A percentile compares a stretch with the other conserved stretches of the same genome.
These are phyloP conservation scores for Scheffersomyces ergatensis DNA, from an alignment of 805 yeast species.

Conservation along the genomic window DNA sequence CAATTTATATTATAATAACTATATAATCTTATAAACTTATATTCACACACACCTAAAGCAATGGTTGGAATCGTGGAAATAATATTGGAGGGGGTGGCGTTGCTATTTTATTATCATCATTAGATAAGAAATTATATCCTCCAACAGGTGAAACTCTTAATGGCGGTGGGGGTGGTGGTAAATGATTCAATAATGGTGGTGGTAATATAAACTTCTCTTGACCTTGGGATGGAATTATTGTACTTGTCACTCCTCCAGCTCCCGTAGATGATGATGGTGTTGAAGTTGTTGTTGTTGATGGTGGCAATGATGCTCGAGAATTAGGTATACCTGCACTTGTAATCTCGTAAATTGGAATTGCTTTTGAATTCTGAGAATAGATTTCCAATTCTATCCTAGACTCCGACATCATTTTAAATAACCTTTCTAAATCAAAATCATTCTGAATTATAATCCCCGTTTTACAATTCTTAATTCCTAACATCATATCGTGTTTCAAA, in stretches of 20 bases:
- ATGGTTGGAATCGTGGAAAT: constrained; percentile 32
- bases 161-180: constrained; percentile 11
- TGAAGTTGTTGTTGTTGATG: constrained; percentile 6
- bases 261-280: background rate
- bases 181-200: constrained; percentile 21
- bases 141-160: background rate
- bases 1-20: too few species aligned
- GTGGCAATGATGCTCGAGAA: too few species aligned
- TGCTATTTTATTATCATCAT: constrained; percentile 1
- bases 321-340: constrained; percentile 17
- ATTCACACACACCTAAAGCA: constrained; percentile 16
- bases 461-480: constrained; percentile 25
- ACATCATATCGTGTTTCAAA: constrained; percentile 8
- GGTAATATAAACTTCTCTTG: constrained; percentile 30
- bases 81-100: constrained; percentile 26
- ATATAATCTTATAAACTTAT: too few species aligned
- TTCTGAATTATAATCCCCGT: constrained; percentile 24
- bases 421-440: constrained; percentile 38
- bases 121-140: constrained; percentile 1
- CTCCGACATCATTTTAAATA: constrained; percentile 22
- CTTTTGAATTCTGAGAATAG: constrained; percentile 29
- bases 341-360: constrained; percentile 36
- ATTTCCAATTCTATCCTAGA: constrained; percentile 35
- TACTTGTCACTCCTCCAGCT: background rate
- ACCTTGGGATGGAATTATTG: constrained; percentile 11